Evolutionary conservation across 2,329 filamentous ascomycete genomes (phyloP).

Genomic region (Arthrobotrys iridis): DNA sequence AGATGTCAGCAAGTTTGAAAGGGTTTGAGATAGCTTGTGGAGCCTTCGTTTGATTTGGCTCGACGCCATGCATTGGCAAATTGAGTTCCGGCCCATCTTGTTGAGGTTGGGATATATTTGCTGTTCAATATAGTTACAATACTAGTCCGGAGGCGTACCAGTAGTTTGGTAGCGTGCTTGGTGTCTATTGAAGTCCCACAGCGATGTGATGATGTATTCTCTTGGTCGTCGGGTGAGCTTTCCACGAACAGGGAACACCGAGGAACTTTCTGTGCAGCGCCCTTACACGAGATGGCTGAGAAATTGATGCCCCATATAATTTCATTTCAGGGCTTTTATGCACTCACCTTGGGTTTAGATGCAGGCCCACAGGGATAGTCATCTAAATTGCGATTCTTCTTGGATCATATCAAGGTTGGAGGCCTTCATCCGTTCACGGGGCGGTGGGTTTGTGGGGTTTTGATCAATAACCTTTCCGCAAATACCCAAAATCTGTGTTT

Average conservation of each 20-base stretch:
- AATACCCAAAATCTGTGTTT: background rate
- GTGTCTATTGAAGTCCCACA: slow-evolving; percentile 49
- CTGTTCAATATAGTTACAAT: slow-evolving; percentile 49
- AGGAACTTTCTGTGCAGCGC: slow-evolving; percentile 46
- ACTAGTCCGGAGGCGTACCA: slow-evolving; percentile 46
- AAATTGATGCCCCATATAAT: slow-evolving; percentile 52
- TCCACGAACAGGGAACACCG: slow-evolving; percentile 41
- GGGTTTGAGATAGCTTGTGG: slow-evolving; percentile 43
- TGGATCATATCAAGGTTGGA: slow-evolving; percentile 39
- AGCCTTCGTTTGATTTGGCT: slow-evolving; percentile 45
- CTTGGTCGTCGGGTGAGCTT: slow-evolving; percentile 30
- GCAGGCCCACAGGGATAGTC: slow-evolving; percentile 52
- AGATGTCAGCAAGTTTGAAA: slow-evolving; percentile 45
- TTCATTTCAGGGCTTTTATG: slow-evolving; percentile 54
- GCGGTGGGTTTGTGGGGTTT: slow-evolving; percentile 24
- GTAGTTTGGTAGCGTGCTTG: slow-evolving; percentile 44
- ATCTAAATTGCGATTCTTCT: slow-evolving; percentile 50
- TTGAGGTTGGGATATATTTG: slow-evolving; percentile 50
- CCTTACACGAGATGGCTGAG: slow-evolving; percentile 41
- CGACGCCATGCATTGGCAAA: slow-evolving; percentile 53
- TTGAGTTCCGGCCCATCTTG: slow-evolving; percentile 37
- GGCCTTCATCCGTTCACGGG: slow-evolving; percentile 28
- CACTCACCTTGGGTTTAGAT: slow-evolving; percentile 47
- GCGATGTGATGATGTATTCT: slow-evolving; percentile 44
- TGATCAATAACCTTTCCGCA: background rate